phyloP scores from a whole-genome alignment of 1,139 yeast species.

The Groenewaldozyma sp. region DNA sequence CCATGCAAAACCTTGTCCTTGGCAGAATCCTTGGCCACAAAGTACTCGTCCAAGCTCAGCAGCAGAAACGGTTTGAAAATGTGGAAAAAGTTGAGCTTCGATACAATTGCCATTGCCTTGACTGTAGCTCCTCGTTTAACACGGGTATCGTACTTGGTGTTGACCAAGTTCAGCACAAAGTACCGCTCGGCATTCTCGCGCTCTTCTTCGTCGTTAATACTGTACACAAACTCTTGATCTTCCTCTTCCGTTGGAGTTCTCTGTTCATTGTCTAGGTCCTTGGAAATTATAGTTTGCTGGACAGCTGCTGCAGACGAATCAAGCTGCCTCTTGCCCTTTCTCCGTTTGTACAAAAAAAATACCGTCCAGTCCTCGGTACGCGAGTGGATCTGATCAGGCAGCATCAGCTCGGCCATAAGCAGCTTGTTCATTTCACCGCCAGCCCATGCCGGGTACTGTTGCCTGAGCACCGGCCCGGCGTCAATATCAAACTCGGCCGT shows the following conservation, averaged over 20 bases:
- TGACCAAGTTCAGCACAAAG: conserved; percentile 49
- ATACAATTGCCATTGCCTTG: conserved; percentile 46
- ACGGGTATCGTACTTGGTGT: conserved; percentile 39
- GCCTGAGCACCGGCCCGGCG: conserved; percentile 47
- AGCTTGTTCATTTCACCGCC: conserved; percentile 35
- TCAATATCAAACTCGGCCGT: conserved; percentile 55
- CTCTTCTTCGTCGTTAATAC: conserved; percentile 19
- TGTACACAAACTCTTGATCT: conserved; percentile 22
- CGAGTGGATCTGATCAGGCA: conserved; percentile 58
- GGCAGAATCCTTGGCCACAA: conserved; percentile 20
- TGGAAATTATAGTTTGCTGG: neutral
- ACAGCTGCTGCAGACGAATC: neutral
- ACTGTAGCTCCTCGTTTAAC: conserved; percentile 49
- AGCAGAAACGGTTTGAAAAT: conserved; percentile 50
- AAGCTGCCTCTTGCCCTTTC: conserved; percentile 1
- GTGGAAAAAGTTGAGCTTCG: conserved; percentile 44
- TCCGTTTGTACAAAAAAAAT: conserved; percentile 39
- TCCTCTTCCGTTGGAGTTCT: conserved; percentile 5
- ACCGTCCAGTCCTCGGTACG: conserved; percentile 54
- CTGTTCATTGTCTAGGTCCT: neutral
- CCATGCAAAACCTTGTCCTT: conserved; percentile 18
- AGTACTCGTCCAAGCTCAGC: conserved; percentile 42
- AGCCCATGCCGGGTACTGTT: conserved; percentile 38
- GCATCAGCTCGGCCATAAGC: conserved; percentile 46
- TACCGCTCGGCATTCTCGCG: conserved; percentile 35